Conservation (phyloP, 2,329 filamentous ascomycete species). For the Xylariomycetidae sp. region DNA sequence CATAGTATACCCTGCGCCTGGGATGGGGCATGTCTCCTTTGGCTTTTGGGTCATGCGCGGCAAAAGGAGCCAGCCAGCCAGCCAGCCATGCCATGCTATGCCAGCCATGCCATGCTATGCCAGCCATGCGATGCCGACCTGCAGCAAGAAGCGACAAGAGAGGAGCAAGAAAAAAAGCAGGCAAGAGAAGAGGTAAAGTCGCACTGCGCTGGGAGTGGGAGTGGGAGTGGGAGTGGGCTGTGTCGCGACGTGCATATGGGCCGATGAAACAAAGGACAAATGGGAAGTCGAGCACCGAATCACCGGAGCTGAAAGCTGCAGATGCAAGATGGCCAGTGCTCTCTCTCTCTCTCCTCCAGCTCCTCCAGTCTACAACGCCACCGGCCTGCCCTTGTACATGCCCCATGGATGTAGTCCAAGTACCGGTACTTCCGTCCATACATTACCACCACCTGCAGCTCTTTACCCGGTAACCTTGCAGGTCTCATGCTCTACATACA, state of each 20-base stretch:
- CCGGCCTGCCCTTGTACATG: neutral
- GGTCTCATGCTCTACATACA: too few species aligned
- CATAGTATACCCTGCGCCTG: conserved; percentile 9
- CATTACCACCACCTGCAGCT: too few species aligned
- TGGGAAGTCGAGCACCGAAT: conserved; percentile 20
- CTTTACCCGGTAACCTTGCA: too few species aligned
- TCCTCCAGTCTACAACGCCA: too few species aligned
- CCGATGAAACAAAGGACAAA: conserved; percentile 19
- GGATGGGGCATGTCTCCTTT: too few species aligned
- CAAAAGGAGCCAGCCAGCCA: neutral
- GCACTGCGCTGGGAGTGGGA: conserved; percentile 12
- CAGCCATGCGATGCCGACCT: too few species aligned
- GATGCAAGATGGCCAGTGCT: conserved; percentile 21
- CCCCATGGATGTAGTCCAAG: too few species aligned
- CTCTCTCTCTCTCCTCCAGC: too few species aligned
- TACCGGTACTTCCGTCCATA: too few species aligned
- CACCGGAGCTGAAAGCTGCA: conserved; percentile 27
- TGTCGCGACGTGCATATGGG: conserved; percentile 27
- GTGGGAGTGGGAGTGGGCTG: conserved; percentile 19
- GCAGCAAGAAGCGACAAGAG: too few species aligned
- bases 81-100: too few species aligned
- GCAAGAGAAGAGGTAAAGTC: neutral
- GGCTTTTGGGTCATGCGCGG: conserved; percentile 24
- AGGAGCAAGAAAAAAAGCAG: conserved; percentile 3
- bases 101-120: too few species aligned